Conservation (phyloP, 1,284 basidiomycete species). For the Polyporus tsugae region DNA sequence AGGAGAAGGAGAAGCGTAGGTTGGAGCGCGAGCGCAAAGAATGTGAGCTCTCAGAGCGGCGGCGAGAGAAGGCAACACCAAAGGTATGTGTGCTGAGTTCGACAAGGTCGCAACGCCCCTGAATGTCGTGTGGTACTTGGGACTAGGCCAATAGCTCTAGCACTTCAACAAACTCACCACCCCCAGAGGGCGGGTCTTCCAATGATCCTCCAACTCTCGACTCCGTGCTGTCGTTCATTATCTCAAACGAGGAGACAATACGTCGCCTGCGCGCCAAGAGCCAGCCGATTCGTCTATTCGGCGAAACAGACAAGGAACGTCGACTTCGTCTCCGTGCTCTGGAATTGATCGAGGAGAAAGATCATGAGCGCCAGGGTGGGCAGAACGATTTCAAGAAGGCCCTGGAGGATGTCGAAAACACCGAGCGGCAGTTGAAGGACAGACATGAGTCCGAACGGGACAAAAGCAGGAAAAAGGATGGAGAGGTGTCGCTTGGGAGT, state of each 20-base stretch:
- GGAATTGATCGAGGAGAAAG: conserved; percentile 93
- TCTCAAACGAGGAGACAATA: conserved; percentile 93
- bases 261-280: conserved; percentile 90
- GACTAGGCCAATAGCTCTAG: conserved; percentile 52
- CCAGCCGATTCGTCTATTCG: conserved; percentile 95
- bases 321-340: conserved; percentile 89
- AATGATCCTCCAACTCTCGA: conserved; percentile 59
- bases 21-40: conserved; percentile 43
- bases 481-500: conserved; percentile 54
- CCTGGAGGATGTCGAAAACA: conserved; percentile 89
- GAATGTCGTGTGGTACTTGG: conserved; percentile 47
- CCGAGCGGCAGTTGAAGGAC: conserved; percentile 75
- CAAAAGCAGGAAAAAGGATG: conserved; percentile 73
- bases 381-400: conserved; percentile 97
- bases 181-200: conserved; percentile 34
- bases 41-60: conserved; percentile 38
- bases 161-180: conserved; percentile 53
- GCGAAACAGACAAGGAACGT: conserved; percentile 94
- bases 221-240: conserved; percentile 73
- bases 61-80: conserved; percentile 35
- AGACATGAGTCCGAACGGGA: conserved; percentile 50
- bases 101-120: not conserved
- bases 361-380: conserved; percentile 76
- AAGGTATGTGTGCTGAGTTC: conserved; percentile 51
- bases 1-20: conserved; percentile 50